These are phyloP conservation scores for Fusarium secorum DNA, from an alignment of 2,329 filamentous ascomycete species.

Conservation along the genomic window DNA sequence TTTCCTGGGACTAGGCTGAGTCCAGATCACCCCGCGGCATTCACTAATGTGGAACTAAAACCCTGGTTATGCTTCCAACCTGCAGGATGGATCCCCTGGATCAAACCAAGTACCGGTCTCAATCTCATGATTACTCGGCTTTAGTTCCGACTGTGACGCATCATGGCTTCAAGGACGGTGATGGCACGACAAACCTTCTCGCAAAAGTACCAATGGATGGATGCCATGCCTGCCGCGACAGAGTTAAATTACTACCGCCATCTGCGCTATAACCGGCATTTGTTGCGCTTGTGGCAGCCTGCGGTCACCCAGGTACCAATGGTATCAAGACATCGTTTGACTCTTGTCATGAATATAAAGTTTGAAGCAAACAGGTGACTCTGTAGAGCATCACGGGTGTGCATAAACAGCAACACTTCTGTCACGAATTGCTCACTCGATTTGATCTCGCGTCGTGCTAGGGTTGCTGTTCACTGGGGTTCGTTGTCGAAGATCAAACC, in stretches of 20 bases:
- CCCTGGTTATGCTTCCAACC: neutral
- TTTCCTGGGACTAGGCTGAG: conserved; percentile 18
- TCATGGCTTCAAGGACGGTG: neutral
- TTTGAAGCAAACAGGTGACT: neutral
- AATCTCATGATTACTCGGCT: neutral
- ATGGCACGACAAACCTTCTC: neutral
- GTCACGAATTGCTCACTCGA: neutral
- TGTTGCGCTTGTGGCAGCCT: neutral
- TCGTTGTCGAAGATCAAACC: neutral
- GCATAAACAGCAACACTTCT: neutral
- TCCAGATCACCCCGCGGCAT: conserved; percentile 30
- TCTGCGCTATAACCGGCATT: conserved; percentile 1
- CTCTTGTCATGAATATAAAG: neutral
- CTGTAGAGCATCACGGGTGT: neutral
- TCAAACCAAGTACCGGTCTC: conserved; percentile 3
- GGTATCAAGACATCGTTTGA: neutral
- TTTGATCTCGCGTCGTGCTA: neutral
- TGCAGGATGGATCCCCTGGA: neutral
- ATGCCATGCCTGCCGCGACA: neutral
- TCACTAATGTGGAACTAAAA: conserved; percentile 22
- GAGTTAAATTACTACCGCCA: neutral
- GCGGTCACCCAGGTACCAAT: neutral
- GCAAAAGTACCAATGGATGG: neutral
- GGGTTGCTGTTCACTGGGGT: neutral
- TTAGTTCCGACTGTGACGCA: neutral